phyloP scores from a whole-genome alignment of 2,329 filamentous ascomycete species.

The Sphaerulina populicola region DNA sequence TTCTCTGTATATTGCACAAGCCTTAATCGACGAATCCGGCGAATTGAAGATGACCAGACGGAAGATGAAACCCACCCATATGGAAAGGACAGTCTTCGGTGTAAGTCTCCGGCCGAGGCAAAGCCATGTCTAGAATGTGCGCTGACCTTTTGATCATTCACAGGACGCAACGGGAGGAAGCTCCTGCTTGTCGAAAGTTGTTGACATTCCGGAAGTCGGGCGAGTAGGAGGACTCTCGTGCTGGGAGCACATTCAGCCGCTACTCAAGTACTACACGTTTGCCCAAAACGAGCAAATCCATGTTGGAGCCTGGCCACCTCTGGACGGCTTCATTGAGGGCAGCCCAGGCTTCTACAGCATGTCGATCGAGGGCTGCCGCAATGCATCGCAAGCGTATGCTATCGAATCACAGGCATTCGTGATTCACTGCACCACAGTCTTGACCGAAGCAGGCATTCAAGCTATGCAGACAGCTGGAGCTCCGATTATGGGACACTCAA shows the following conservation, averaged over 20 bases:
- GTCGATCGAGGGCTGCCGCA: constrained; percentile 36
- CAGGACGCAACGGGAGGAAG: constrained; percentile 30
- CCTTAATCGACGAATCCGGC: constrained; percentile 32
- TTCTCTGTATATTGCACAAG: constrained; percentile 37
- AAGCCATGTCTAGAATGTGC: background rate
- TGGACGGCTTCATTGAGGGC: constrained; percentile 28
- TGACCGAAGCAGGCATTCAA: constrained; percentile 40
- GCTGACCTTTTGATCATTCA: background rate
- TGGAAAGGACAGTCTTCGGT: constrained; percentile 39
- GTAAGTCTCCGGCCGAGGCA: background rate
- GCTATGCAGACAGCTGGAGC: constrained; percentile 38
- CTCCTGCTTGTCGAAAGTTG: constrained; percentile 33
- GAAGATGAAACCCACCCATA: constrained; percentile 40
- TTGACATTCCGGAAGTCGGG: constrained; percentile 28
- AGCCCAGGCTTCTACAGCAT: constrained; percentile 33
- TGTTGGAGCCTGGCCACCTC: constrained; percentile 36
- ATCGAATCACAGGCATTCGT: constrained; percentile 51
- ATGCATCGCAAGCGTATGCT: constrained; percentile 48
- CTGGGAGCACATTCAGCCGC: constrained; percentile 39
- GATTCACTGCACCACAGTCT: constrained; percentile 45
- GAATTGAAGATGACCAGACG: constrained; percentile 33
- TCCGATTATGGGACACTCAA: constrained; percentile 35
- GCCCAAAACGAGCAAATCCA: constrained; percentile 36
- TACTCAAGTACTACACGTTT: constrained; percentile 38
- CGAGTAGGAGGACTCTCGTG: constrained; percentile 33